These are phyloP conservation scores for rapeseed (Brassica napus) DNA, from an alignment of 345 rosid species.

Conservation along the genomic window Da-Ae NC_063441.1:16837001-16837500, in stretches of 20 bases:
- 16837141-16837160: conserved; percentile 34
- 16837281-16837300: conserved; percentile 2
- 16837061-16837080: conserved; percentile 26
- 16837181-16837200: conserved; percentile 5
- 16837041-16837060: conserved; percentile 24
- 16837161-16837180: conserved; percentile 23
- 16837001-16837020: conserved; percentile 10
- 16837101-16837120: conserved; percentile 26
- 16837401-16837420: background rate
- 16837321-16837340: conserved; percentile 3
- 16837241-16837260: background rate
- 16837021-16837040: conserved; percentile 10
- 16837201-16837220: conserved; percentile 2
- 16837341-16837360: conserved; percentile 27
- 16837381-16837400: background rate
- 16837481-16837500: conserved; percentile 12
- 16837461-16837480: conserved; percentile 30
- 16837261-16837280: conserved; percentile 7
- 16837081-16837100: conserved; percentile 31
- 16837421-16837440: conserved; percentile 20
- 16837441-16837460: conserved; percentile 27
- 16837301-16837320: conserved; percentile 19
- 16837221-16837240: conserved; percentile 26
- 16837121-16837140: conserved; percentile 32
- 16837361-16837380: background rate